Conservation (phyloP, 1,139 yeast genomes). For the Lodderomyces pseudojiufengensis region DNA sequence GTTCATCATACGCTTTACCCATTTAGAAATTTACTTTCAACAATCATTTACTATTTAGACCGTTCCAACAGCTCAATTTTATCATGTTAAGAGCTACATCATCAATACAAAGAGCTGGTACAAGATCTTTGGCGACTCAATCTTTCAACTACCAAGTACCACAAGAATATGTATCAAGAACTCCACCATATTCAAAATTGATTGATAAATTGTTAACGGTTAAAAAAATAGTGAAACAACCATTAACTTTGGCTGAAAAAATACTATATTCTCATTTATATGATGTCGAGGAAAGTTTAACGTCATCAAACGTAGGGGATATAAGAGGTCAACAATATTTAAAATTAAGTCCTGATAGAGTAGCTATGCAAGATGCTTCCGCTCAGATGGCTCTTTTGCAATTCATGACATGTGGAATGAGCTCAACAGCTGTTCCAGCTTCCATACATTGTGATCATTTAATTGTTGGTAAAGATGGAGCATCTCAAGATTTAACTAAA, state of each 20-base stretch:
- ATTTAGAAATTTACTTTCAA: too few species aligned
- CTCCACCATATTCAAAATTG: slow-evolving; percentile 85
- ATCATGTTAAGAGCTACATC: slow-evolving; percentile 2
- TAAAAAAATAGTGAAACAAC: slow-evolving; percentile 62
- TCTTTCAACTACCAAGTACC: slow-evolving; percentile 45
- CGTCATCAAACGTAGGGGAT: slow-evolving; percentile 45
- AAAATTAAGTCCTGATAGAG: slow-evolving; percentile 94
- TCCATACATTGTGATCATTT: slow-evolving; percentile 97
- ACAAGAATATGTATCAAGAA: slow-evolving; percentile 56
- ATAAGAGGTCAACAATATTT: slow-evolving; percentile 83
- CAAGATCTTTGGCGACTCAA: slow-evolving; percentile 29
- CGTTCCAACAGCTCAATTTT: too few species aligned
- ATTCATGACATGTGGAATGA: slow-evolving; percentile 94
- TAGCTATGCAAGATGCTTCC: slow-evolving; percentile 99
- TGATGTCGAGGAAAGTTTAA: slow-evolving; percentile 75
- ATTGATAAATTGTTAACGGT: slow-evolving; percentile 61
- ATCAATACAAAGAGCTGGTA: background rate
- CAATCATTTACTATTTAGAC: too few species aligned
- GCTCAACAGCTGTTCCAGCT: slow-evolving; percentile 84
- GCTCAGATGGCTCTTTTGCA: slow-evolving; percentile 97
- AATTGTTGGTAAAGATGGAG: slow-evolving; percentile 94
- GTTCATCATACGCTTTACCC: too few species aligned
- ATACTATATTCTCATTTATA: slow-evolving; percentile 87
- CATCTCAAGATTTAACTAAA: slow-evolving; percentile 64
- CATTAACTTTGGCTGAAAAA: slow-evolving; percentile 90